Conservation (phyloP, 1,139 yeast genomes). For the Kluyveromyces sp. region DNA sequence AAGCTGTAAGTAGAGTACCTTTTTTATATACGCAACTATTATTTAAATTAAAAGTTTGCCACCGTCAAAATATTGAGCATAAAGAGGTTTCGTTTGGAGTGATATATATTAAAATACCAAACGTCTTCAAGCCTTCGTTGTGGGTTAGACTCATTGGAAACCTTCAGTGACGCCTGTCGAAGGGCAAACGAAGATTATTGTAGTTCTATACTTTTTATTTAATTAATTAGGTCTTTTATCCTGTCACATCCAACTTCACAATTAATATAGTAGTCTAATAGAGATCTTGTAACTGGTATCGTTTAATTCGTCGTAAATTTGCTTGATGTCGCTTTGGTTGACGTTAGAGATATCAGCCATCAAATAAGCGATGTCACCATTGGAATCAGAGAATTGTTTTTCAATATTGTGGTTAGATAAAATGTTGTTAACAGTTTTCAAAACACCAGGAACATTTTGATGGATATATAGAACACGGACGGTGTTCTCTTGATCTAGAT, state of each 20-base stretch:
- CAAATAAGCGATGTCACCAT: constrained; percentile 92
- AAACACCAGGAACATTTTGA: constrained; percentile 97
- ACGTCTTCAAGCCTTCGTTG: background rate
- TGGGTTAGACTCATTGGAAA: too few relatives aligned
- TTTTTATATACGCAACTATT: background rate
- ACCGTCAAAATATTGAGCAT: constrained; percentile 1
- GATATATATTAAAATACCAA: too few relatives aligned
- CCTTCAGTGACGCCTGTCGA: too few relatives aligned
- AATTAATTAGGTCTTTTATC: too few relatives aligned
- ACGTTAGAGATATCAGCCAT: constrained; percentile 97
- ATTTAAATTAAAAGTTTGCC: constrained; percentile 5
- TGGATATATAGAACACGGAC: constrained; percentile 95
- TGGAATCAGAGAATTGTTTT: constrained; percentile 93
- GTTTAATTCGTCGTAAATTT: constrained; percentile 77
- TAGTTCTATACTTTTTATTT: too few relatives aligned
- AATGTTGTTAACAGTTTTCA: constrained; percentile 93
- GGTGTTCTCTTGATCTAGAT: constrained; percentile 77
- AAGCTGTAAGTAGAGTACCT: background rate
- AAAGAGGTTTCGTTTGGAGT: too few relatives aligned
- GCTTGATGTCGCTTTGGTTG: constrained; percentile 70
- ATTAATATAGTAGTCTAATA: constrained; percentile 78
- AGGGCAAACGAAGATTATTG: too few relatives aligned
- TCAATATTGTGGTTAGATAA: constrained; percentile 93
- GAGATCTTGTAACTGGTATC: constrained; percentile 87
- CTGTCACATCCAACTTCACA: too few relatives aligned